phyloP scores from a whole-genome alignment of 2,329 filamentous ascomycete species.

The Cryphonectria radicalis region DNA sequence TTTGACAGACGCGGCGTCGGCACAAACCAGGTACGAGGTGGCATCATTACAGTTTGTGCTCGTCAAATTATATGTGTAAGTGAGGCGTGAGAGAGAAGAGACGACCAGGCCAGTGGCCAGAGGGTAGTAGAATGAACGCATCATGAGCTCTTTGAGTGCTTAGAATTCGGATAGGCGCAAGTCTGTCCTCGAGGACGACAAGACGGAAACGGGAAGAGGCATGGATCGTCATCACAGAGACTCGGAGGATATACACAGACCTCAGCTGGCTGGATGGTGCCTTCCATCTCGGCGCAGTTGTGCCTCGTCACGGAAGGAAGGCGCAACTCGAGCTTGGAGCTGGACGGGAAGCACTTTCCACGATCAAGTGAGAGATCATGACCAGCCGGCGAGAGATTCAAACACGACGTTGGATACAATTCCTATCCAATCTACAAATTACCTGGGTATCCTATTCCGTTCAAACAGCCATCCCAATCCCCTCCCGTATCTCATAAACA shows the following conservation, averaged over 20 bases:
- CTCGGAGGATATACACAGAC: no score
- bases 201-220: background rate
- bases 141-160: background rate
- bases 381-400: background rate
- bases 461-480: conserved; percentile 21
- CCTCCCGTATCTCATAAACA: conserved; percentile 43
- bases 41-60: background rate
- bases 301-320: background rate
- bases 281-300: background rate
- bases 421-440: background rate
- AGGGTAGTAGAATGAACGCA: background rate
- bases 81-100: background rate
- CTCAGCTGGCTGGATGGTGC: background rate
- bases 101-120: background rate
- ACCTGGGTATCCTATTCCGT: conserved; percentile 18
- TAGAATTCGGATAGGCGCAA: background rate
- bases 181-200: background rate
- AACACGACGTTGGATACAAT: background rate
- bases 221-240: background rate
- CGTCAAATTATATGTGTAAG: conserved; percentile 1
- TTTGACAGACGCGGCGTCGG: conserved; percentile 1
- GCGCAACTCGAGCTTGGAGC: background rate
- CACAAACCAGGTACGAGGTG: background rate
- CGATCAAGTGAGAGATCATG: background rate
- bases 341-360: background rate